Evolutionary conservation across 2,329 filamentous ascomycete species (phyloP).

Genomic region (Colletotrichum sp.): DNA sequence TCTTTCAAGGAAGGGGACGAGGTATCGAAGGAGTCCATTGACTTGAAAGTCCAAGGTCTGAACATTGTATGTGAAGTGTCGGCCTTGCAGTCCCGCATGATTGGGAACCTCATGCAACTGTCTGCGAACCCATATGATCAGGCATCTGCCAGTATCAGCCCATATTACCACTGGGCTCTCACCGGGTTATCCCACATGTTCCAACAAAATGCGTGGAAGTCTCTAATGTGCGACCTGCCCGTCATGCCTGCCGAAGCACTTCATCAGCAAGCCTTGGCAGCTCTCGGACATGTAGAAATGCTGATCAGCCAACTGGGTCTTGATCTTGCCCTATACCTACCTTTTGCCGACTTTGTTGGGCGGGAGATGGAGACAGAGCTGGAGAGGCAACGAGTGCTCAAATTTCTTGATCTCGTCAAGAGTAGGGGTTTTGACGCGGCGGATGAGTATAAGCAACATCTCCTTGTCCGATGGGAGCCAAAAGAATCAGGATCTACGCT

Average conservation of each 20-base stretch:
- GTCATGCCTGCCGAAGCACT: background rate
- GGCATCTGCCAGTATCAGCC: background rate
- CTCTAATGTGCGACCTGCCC: background rate
- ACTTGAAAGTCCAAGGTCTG: background rate
- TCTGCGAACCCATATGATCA: background rate
- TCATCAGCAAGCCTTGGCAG: background rate
- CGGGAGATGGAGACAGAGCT: background rate
- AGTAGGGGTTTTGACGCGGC: background rate
- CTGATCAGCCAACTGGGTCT: background rate
- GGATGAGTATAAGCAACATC: background rate
- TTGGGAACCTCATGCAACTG: background rate
- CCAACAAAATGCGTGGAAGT: background rate
- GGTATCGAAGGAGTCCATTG: background rate
- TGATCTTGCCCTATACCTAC: background rate
- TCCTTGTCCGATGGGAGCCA: background rate
- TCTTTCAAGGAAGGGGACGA: background rate
- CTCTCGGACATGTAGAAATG: background rate
- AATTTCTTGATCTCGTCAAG: background rate
- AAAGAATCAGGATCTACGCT: background rate
- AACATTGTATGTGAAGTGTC: background rate
- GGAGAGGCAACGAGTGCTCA: background rate
- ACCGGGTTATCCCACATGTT: background rate
- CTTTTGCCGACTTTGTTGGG: background rate
- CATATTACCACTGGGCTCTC: background rate
- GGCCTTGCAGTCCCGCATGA: background rate